Conservation (phyloP, 2,329 filamentous ascomycete genomes). For the Trichoderma gracile region DNA sequence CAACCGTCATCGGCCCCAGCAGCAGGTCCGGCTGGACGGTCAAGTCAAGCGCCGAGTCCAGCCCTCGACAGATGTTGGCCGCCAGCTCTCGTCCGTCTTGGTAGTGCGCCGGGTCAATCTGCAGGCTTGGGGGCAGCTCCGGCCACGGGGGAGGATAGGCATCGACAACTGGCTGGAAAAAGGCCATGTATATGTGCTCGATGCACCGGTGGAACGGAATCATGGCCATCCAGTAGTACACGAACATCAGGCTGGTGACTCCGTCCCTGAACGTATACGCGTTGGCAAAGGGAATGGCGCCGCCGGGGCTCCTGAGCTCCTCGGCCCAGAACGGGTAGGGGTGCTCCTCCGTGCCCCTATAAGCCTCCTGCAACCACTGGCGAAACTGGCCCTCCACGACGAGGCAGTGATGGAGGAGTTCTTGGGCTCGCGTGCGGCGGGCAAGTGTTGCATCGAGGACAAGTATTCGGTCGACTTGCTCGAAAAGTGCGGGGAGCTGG, state of each 20-base stretch:
- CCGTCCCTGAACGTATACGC: slow-evolving; percentile 49
- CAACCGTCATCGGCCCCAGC: slow-evolving; percentile 46
- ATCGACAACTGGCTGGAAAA: slow-evolving; percentile 48
- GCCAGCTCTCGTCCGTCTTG: slow-evolving; percentile 49
- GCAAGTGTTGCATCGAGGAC: slow-evolving; percentile 43
- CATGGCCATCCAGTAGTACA: slow-evolving; percentile 57
- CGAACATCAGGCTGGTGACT: slow-evolving; percentile 48
- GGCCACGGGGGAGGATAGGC: slow-evolving; percentile 44
- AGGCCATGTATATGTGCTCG: slow-evolving; percentile 46
- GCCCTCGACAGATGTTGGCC: slow-evolving; percentile 51
- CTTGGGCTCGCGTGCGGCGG: slow-evolving; percentile 49
- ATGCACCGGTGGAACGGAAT: slow-evolving; percentile 53
- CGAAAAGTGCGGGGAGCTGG: slow-evolving; percentile 50
- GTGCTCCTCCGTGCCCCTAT: slow-evolving; percentile 33
- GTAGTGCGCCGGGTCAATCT: slow-evolving; percentile 47
- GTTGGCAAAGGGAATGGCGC: slow-evolving; percentile 47
- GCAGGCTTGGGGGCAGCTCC: slow-evolving; percentile 41
- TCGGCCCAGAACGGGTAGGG: slow-evolving; percentile 46
- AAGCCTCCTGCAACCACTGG: slow-evolving; percentile 47
- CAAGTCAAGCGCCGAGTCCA: slow-evolving; percentile 49
- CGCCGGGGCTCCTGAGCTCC: slow-evolving; percentile 35
- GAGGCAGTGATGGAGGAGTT: slow-evolving; percentile 51
- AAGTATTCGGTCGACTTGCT: slow-evolving; percentile 46
- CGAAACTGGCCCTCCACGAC: slow-evolving; percentile 51
- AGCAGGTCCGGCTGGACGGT: slow-evolving; percentile 52